Evolutionary conservation across 164 flowering plant genomes (phyloP).

Genomic region (Chimonanthus praecox): DNA sequence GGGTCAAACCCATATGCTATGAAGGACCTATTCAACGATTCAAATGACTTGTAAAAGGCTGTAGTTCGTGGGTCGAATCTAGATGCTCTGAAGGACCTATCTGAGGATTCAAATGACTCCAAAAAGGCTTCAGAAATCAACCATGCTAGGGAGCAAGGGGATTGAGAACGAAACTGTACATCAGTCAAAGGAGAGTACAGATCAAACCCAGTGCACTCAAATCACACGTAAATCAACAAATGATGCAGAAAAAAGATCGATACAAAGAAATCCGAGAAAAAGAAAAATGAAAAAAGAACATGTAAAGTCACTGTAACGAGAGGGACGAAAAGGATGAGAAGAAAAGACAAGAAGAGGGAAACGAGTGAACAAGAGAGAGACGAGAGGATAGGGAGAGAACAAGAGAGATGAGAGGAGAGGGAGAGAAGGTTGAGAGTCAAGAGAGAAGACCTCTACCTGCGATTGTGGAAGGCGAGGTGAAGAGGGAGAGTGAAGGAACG

Average conservation of each 20-base stretch:
- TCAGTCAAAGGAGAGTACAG: neutral
- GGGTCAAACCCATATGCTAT: neutral
- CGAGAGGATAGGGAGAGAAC: no score
- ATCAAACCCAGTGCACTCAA: neutral
- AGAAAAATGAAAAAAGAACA: neutral
- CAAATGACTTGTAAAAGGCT: no score
- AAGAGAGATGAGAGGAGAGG: no score
- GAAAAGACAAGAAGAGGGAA: no score
- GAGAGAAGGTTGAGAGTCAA: no score
- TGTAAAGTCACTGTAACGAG: no score
- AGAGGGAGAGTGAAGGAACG: no score
- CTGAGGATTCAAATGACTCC: slow-evolving; percentile 1
- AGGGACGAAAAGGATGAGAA: no score
- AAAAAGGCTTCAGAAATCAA: slow-evolving; percentile 3
- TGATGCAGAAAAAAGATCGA: slow-evolving; percentile 10
- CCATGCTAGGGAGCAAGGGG: neutral
- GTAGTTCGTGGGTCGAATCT: neutral
- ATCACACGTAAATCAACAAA: neutral
- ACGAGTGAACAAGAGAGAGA: no score
- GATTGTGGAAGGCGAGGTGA: no score
- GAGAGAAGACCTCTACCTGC: no score
- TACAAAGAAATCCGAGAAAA: slow-evolving; percentile 9
- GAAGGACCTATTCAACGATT: no score
- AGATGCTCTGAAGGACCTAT: neutral
- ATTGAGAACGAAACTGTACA: neutral